phyloP scores from a whole-genome alignment of 2,329 filamentous ascomycete species.

The Alternaria arbusti region DNA sequence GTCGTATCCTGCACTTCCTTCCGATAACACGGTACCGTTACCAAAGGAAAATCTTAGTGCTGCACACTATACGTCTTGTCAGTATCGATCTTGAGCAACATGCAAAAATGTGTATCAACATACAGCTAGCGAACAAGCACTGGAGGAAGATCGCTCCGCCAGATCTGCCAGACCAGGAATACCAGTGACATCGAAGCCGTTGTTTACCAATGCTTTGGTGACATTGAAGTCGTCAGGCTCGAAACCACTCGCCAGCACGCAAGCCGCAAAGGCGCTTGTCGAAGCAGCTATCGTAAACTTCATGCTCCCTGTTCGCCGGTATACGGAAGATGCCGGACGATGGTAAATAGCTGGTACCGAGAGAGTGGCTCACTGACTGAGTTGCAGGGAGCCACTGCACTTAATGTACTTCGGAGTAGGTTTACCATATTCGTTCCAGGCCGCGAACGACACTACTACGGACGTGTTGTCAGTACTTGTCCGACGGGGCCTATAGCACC shows the following conservation, averaged over 20 bases:
- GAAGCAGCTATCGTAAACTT: slow-evolving; percentile 6
- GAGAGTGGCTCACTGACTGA: background rate
- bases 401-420: slow-evolving; percentile 6
- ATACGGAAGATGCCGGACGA: background rate
- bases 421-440: background rate
- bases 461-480: background rate
- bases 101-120: slow-evolving; percentile 4
- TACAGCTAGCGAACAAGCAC: slow-evolving; percentile 30
- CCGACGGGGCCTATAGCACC: background rate
- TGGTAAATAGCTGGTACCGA: slow-evolving; percentile 1
- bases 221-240: slow-evolving; percentile 27
- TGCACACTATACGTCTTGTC: slow-evolving; percentile 20
- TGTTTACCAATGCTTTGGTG: slow-evolving; percentile 22
- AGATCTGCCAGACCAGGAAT: slow-evolving; percentile 20
- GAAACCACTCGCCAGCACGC: slow-evolving; percentile 12
- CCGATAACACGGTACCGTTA: slow-evolving; percentile 15
- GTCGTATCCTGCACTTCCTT: slow-evolving; percentile 24
- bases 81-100: background rate
- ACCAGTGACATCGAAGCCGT: slow-evolving; percentile 24
- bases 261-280: slow-evolving; percentile 1
- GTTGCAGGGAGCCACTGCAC: slow-evolving; percentile 8
- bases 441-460: background rate
- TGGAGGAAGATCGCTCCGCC: slow-evolving; percentile 6
- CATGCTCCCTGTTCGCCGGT: slow-evolving; percentile 9
- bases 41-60: slow-evolving; percentile 20